A percentile compares a stretch with the other conserved stretches of the same genome.
These are phyloP conservation scores for Nannochloris sp. DNA, from an alignment of 139 green algal genomes.

Conservation along the genomic window DNA sequence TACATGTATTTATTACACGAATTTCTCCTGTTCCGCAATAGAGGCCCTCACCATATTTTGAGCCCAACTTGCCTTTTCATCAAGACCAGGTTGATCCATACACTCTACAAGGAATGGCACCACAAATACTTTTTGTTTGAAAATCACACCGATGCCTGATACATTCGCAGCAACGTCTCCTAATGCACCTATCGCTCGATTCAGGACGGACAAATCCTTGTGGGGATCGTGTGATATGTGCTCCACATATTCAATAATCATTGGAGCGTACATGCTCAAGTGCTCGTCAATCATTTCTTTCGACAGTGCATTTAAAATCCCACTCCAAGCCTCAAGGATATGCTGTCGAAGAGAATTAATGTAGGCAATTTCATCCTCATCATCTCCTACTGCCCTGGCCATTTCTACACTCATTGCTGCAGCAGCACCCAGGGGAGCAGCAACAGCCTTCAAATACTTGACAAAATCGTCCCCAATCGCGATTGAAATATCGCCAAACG, in stretches of 20 bases:
- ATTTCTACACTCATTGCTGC: conserved; percentile 48
- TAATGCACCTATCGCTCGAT: conserved; percentile 48
- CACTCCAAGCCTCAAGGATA: conserved; percentile 91
- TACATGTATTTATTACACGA: neutral
- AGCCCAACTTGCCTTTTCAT: conserved; percentile 26
- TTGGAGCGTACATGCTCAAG: conserved; percentile 14
- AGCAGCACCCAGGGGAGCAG: conserved; percentile 71
- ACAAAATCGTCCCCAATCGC: conserved; percentile 78
- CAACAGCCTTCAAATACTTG: conserved; percentile 56
- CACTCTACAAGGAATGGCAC: conserved; percentile 30
- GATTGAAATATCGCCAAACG: conserved; percentile 91
- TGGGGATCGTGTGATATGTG: conserved; percentile 47
- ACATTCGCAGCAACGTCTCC: conserved; percentile 56
- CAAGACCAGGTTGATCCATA: neutral
- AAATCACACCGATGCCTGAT: conserved; percentile 23
- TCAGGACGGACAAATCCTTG: conserved; percentile 46
- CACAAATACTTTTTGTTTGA: conserved; percentile 37
- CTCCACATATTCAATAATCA: conserved; percentile 57
- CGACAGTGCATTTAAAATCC: conserved; percentile 60
- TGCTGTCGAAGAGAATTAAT: conserved; percentile 78
- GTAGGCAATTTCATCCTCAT: conserved; percentile 86
- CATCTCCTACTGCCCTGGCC: conserved; percentile 9
- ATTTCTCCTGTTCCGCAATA: conserved; percentile 1
- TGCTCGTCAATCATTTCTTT: conserved; percentile 26
- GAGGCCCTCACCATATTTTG: conserved; percentile 16